These are phyloP conservation scores for Scortechinia acanthostroma DNA, from an alignment of 2,329 filamentous ascomycete genomes.

Conservation along the genomic window DNA sequence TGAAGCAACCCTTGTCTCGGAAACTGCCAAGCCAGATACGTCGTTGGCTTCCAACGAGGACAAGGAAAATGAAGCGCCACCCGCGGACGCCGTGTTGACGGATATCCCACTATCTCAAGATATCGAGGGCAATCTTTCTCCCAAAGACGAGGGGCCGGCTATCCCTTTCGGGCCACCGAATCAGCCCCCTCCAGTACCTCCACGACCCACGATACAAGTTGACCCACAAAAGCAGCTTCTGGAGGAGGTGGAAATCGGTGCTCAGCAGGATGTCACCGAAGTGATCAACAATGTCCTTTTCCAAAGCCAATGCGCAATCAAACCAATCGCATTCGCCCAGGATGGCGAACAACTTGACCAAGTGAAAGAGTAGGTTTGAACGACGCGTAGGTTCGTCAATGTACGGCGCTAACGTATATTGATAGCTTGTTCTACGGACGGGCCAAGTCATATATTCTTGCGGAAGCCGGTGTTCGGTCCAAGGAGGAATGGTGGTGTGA, in stretches of 20 bases:
- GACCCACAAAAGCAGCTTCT: background rate
- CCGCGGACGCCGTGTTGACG: no score
- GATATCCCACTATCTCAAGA: background rate
- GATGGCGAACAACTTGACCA: background rate
- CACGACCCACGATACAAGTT: background rate
- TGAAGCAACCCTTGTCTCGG: background rate
- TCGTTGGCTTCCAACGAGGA: no score
- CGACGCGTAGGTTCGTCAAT: no score
- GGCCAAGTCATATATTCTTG: background rate
- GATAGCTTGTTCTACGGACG: background rate
- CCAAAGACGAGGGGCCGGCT: no score
- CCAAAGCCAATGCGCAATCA: background rate
- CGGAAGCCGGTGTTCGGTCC: background rate
- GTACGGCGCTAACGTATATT: no score
- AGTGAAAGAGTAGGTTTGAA: background rate
- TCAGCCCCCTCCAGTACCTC: background rate
- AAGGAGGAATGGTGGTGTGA: background rate
- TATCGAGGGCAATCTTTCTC: background rate
- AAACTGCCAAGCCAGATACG: no score
- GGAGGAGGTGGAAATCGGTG: background rate
- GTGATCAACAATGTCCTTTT: background rate
- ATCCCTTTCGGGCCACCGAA: background rate
- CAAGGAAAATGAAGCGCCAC: background rate
- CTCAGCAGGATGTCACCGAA: background rate
- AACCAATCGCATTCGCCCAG: background rate